These are phyloP conservation scores for Colletotrichum horii DNA, from an alignment of 2,329 filamentous ascomycete genomes.

Conservation along the genomic window DNA sequence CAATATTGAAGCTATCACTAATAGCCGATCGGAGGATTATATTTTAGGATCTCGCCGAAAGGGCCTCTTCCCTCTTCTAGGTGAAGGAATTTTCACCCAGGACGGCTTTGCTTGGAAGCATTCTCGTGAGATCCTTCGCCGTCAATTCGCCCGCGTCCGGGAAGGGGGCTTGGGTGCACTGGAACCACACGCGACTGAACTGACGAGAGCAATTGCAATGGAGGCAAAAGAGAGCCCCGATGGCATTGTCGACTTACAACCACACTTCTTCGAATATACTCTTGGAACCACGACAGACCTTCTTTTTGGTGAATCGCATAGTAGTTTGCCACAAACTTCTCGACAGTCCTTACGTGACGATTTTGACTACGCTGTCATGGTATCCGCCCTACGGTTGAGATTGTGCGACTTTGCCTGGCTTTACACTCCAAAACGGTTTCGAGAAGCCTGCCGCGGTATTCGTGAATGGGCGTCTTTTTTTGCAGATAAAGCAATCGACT, in stretches of 20 bases:
- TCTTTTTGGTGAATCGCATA: slow-evolving; percentile 27
- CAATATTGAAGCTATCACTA: not conserved
- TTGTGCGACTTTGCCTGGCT: slow-evolving; percentile 34
- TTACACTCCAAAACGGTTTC: not conserved
- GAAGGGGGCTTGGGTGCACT: not conserved
- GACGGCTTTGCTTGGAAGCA: slow-evolving; percentile 37
- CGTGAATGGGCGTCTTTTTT: slow-evolving; percentile 26
- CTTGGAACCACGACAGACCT: slow-evolving; percentile 26
- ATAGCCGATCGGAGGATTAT: not conserved
- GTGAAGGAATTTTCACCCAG: slow-evolving; percentile 40
- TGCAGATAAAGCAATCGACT: slow-evolving; percentile 29
- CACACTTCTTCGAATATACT: slow-evolving; percentile 27
- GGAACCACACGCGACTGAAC: not conserved
- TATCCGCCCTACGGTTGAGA: slow-evolving; percentile 31
- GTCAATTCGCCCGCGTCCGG: slow-evolving; percentile 29
- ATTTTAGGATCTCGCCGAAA: not conserved
- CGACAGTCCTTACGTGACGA: slow-evolving; percentile 23
- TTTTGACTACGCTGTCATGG: slow-evolving; percentile 24
- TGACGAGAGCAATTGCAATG: not conserved
- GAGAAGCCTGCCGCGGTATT: slow-evolving; percentile 19
- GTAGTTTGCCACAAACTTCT: slow-evolving; percentile 17
- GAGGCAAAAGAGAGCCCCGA: not conserved
- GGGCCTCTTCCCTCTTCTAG: slow-evolving; percentile 28
- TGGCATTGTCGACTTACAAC: slow-evolving; percentile 25
- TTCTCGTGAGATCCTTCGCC: slow-evolving; percentile 36